Percentiles rank a stretch among this genome's conserved stretches.
These are phyloP conservation scores for Trichophyton rubrum DNA, from an alignment of 2,329 filamentous ascomycete species.

Conservation along the genomic window DNA sequence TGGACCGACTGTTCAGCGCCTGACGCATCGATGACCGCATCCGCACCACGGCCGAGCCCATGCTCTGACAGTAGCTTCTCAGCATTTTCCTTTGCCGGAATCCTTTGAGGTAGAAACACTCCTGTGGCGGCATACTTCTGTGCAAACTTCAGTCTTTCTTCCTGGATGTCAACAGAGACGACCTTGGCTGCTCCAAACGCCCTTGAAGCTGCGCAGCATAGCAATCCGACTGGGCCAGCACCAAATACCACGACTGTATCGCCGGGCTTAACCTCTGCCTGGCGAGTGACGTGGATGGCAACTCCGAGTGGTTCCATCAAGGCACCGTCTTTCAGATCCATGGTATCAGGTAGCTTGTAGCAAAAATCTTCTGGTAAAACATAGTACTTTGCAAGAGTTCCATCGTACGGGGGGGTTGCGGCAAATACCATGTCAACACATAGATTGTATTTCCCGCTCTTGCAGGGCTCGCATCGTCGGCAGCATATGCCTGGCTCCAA, in stretches of 20 bases:
- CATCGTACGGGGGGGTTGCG: slow-evolving; percentile 84
- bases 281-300: slow-evolving; percentile 70
- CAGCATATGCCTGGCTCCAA: slow-evolving; percentile 58
- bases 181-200: slow-evolving; percentile 77
- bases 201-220: slow-evolving; percentile 74
- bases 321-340: slow-evolving; percentile 75
- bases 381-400: slow-evolving; percentile 82
- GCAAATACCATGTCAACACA: slow-evolving; percentile 82
- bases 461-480: slow-evolving; percentile 52
- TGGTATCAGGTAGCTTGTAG: slow-evolving; percentile 69
- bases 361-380: slow-evolving; percentile 75
- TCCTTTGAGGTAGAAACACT: slow-evolving; percentile 48
- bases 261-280: slow-evolving; percentile 59
- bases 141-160: slow-evolving; percentile 67
- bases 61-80: slow-evolving; percentile 50
- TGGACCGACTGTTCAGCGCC: slow-evolving; percentile 71
- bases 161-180: slow-evolving; percentile 78
- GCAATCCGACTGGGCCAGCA: slow-evolving; percentile 72
- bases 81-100: slow-evolving; percentile 60
- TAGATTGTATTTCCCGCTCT: slow-evolving; percentile 56
- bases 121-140: slow-evolving; percentile 47
- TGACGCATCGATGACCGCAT: slow-evolving; percentile 68
- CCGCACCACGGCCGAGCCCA: slow-evolving; percentile 54
- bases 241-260: slow-evolving; percentile 74
- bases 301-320: slow-evolving; percentile 81